A percentile compares a stretch with the other conserved stretches of the same genome.
Evolutionary conservation across 208 protist genomes (phyloP).

Genomic region (Acanthamoeba divionensis): DNA sequence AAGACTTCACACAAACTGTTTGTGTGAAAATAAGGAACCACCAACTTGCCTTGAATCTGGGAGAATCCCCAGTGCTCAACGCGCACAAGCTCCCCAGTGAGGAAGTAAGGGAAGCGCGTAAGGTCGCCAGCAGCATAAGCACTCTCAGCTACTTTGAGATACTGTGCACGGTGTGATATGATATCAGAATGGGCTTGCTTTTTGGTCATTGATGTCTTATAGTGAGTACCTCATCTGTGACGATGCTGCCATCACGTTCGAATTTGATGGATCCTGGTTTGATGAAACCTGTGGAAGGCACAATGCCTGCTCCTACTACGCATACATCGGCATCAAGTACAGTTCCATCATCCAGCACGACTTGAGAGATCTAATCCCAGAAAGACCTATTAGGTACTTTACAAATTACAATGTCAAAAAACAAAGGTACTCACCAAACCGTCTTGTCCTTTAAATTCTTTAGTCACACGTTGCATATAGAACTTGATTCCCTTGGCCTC

Average conservation of each 20-base stretch:
- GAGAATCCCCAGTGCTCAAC: slow-evolving; percentile 65
- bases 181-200: background rate
- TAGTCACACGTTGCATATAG: background rate
- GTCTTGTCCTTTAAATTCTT: slow-evolving; percentile 50
- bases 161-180: slow-evolving; percentile 1
- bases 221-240: slow-evolving; percentile 30
- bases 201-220: background rate
- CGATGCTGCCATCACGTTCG: slow-evolving; percentile 46
- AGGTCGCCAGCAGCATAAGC: slow-evolving; percentile 59
- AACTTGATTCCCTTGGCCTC: slow-evolving; percentile 61
- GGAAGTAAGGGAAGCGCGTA: slow-evolving; percentile 54
- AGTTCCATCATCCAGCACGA: slow-evolving; percentile 49
- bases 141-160: slow-evolving; percentile 44
- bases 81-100: slow-evolving; percentile 51
- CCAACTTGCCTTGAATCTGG: background rate
- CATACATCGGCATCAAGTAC: slow-evolving; percentile 50
- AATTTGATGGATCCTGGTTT: background rate
- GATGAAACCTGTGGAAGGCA: slow-evolving; percentile 58
- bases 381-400: background rate
- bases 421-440: background rate
- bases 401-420: background rate
- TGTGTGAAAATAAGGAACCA: background rate
- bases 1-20: background rate
- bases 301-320: slow-evolving; percentile 61
- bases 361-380: background rate